These are phyloP conservation scores for Phycomyces blakesleeanus DNA, from an alignment of 192 early-diverging fungal species.

Conservation along the genomic window DNA sequence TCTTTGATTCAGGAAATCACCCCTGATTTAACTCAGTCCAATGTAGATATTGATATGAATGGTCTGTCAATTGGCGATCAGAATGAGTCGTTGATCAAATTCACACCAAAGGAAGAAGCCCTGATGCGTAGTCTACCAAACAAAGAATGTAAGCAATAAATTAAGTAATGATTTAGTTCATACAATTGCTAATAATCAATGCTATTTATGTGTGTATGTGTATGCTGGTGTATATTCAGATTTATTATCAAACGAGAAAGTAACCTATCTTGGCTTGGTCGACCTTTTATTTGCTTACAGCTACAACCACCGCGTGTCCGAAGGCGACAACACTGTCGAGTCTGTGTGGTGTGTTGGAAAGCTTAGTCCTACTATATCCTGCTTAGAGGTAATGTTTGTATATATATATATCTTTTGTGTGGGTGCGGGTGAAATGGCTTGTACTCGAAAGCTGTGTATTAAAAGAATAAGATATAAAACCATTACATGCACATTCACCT, in stretches of 20 bases:
- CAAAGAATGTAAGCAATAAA: conserved; percentile 71
- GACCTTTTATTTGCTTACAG: conserved; percentile 91
- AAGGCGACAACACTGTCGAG: conserved; percentile 85
- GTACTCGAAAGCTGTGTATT: neutral
- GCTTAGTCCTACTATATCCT: conserved; percentile 71
- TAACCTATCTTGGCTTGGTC: conserved; percentile 81
- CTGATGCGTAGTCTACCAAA: conserved; percentile 76
- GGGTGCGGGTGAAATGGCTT: no score
- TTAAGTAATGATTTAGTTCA: no score
- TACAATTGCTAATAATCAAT: no score
- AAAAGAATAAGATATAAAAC: conserved; percentile 1
- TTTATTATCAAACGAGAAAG: conserved; percentile 58
- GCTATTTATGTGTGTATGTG: no score
- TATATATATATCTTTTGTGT: neutral
- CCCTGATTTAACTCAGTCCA: conserved; percentile 5
- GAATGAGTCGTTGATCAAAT: conserved; percentile 36
- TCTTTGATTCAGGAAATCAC: conserved; percentile 43
- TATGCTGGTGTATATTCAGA: conserved; percentile 40
- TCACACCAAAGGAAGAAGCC: conserved; percentile 67
- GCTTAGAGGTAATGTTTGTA: conserved; percentile 64
- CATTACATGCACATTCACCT: neutral
- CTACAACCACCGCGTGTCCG: conserved; percentile 80
- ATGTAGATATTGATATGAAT: conserved; percentile 23
- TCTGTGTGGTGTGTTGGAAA: conserved; percentile 89
- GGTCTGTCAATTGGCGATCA: conserved; percentile 20